Conservation (phyloP, 352 stramenopile genomes). For the Globisporangium paddicum region DNA sequence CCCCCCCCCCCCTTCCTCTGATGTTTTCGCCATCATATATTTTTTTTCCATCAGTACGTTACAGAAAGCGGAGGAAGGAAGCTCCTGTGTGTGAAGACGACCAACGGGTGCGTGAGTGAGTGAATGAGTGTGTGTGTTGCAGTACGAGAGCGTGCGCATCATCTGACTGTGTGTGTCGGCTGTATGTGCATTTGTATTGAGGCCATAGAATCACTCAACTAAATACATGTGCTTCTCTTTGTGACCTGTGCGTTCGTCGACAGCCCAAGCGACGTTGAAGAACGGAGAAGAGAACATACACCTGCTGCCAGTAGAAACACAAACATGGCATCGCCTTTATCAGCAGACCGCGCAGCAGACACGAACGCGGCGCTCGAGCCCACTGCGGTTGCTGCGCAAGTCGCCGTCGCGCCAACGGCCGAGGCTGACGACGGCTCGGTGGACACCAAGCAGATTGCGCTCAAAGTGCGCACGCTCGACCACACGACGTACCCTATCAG, state of each 20-base stretch:
- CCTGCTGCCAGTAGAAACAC: too few relatives aligned
- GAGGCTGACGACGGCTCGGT: constrained; percentile 5
- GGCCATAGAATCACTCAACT: too few relatives aligned
- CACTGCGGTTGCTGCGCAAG: background rate
- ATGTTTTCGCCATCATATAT: too few relatives aligned
- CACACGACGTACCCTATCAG: constrained; percentile 76
- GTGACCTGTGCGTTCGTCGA: constrained; percentile 2
- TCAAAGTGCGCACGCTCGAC: constrained; percentile 83
- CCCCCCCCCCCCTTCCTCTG: background rate
- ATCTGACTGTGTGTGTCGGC: background rate
- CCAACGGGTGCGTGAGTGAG: too few relatives aligned
- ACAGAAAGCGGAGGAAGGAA: too few relatives aligned
- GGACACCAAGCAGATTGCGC: constrained; percentile 31
- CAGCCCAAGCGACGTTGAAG: background rate
- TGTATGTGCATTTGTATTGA: background rate
- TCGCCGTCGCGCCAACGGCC: background rate
- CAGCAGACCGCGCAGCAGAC: background rate
- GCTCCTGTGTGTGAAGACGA: too few relatives aligned
- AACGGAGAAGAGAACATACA: background rate
- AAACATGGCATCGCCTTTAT: background rate
- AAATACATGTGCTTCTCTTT: background rate
- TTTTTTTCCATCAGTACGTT: too few relatives aligned
- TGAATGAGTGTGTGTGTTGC: background rate
- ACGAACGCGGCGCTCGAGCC: background rate
- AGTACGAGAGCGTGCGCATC: background rate